Conservation (phyloP, 768 basidiomycete genomes). For the Kwoniella pini region DNA sequence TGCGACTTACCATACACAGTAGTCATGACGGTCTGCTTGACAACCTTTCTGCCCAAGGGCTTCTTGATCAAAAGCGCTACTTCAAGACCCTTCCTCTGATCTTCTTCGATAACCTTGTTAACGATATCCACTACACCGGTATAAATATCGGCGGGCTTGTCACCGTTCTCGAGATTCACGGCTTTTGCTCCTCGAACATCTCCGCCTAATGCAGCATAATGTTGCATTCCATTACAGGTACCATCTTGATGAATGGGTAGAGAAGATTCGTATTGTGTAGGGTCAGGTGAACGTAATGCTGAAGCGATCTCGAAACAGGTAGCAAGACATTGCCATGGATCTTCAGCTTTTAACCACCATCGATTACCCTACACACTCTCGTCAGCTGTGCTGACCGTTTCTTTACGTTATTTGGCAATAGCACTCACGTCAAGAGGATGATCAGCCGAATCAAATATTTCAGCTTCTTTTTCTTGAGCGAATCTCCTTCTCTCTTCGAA, state of each 20-base stretch:
- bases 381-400: too few relatives aligned
- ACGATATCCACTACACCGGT: conserved; percentile 86
- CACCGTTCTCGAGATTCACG: conserved; percentile 83
- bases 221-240: conserved; percentile 96
- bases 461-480: conserved; percentile 68
- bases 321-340: conserved; percentile 97
- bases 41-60: conserved; percentile 86
- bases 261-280: conserved; percentile 63
- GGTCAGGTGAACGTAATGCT: conserved; percentile 71
- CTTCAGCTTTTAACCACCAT: conserved; percentile 92
- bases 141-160: conserved; percentile 92
- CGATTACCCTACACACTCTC: conserved; percentile 68
- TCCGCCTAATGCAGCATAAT: conserved; percentile 96
- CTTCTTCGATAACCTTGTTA: conserved; percentile 62
- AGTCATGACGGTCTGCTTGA: conserved; percentile 99
- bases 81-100: conserved; percentile 51
- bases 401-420: background rate
- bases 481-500: conserved; percentile 89
- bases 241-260: conserved; percentile 98
- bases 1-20: conserved; percentile 78
- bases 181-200: conserved; percentile 83
- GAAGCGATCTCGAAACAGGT: conserved; percentile 83
- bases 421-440: conserved; percentile 70
- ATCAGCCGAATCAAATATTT: conserved; percentile 78
- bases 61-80: conserved; percentile 68